Evolutionary conservation across 495 filamentous ascomycete genomes (phyloP).

Genomic region (Aspergillus saccharolyticus): DNA sequence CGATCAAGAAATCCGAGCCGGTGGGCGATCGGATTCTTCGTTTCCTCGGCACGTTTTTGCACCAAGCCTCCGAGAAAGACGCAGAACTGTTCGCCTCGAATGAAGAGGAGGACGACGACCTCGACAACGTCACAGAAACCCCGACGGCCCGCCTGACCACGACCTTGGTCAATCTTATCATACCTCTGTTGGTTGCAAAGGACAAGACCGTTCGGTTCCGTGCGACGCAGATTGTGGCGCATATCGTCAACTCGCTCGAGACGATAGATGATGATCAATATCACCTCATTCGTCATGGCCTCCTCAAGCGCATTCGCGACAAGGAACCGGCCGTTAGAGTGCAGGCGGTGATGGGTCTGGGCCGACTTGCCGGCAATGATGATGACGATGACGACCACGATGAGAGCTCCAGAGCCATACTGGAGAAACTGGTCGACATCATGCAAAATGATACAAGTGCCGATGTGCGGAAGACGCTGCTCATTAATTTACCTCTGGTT

Average conservation of each 20-base stretch:
- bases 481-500: constrained; percentile 82
- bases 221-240: constrained; percentile 79
- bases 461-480: constrained; percentile 80
- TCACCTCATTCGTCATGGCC: constrained; percentile 64
- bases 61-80: constrained; percentile 75
- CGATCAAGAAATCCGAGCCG: constrained; percentile 86
- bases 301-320: constrained; percentile 82
- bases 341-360: constrained; percentile 89
- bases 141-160: constrained; percentile 73
- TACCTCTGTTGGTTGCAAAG: constrained; percentile 70
- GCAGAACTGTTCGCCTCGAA: constrained; percentile 38
- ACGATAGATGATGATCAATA: constrained; percentile 88
- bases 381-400: constrained; percentile 67
- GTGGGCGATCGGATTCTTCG: constrained; percentile 81
- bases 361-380: constrained; percentile 75
- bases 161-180: constrained; percentile 61
- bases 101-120: constrained; percentile 35
- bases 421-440: constrained; percentile 82
- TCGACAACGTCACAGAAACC: constrained; percentile 63
- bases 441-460: constrained; percentile 93
- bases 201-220: constrained; percentile 92
- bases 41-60: constrained; percentile 81
- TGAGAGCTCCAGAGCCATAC: constrained; percentile 51
- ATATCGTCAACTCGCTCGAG: constrained; percentile 85
- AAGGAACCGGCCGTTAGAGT: constrained; percentile 88